These are phyloP conservation scores for Plantago elongata DNA, from an alignment of 257 asterid species.

Conservation along the genomic window DNA sequence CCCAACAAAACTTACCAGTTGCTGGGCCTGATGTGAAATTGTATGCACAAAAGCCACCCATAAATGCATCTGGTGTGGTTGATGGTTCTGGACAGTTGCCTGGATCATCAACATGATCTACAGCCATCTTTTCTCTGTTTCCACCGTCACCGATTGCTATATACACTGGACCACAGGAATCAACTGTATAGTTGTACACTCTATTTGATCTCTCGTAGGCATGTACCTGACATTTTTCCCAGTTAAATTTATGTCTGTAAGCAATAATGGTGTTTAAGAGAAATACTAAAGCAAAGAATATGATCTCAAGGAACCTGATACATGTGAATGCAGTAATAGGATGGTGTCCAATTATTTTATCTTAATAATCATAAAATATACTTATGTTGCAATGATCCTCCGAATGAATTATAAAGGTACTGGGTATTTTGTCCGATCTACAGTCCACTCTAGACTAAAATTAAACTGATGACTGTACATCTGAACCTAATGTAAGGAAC, in stretches of 20 bases:
- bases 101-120: constrained; percentile 76
- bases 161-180: constrained; percentile 75
- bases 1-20: constrained; percentile 83
- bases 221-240: constrained; percentile 52
- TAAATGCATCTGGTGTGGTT: constrained; percentile 52
- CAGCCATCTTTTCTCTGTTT: constrained; percentile 69
- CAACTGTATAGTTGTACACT: constrained; percentile 67
- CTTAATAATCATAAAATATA: too few species aligned
- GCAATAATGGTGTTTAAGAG: too few species aligned
- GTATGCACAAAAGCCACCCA: constrained; percentile 57
- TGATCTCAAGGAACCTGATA: too few species aligned
- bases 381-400: too few species aligned
- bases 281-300: too few species aligned
- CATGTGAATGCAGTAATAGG: too few species aligned
- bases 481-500: too few species aligned
- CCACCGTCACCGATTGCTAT: constrained; percentile 92
- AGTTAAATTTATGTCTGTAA: not conserved
- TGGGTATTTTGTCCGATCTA: too few species aligned
- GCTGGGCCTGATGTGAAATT: constrained; percentile 77
- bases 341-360: too few species aligned
- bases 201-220: constrained; percentile 85
- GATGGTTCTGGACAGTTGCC: constrained; percentile 67
- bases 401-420: too few species aligned
- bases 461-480: too few species aligned
- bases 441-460: too few species aligned